These are phyloP conservation scores for Fraxinus angustifolia DNA, from an alignment of 305 asterid species.

Conservation along the genomic window DNA sequence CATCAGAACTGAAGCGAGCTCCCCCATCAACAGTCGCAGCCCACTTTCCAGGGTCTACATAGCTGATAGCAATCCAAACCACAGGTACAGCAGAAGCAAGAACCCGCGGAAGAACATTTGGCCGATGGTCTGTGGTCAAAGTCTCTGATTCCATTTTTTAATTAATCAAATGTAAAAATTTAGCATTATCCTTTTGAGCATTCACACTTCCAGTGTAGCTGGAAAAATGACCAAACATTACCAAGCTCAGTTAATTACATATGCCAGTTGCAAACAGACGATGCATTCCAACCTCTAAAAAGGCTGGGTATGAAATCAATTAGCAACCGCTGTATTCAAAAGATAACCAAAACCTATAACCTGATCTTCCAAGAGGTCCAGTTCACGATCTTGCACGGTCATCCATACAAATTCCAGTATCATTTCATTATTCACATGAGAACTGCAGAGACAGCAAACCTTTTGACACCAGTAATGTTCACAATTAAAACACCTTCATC, in stretches of 20 bases:
- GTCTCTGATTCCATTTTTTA: slow-evolving; percentile 55
- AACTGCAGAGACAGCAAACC: slow-evolving; percentile 23
- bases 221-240: slow-evolving; percentile 22
- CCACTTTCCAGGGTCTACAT: slow-evolving; percentile 98
- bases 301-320: slow-evolving; percentile 8
- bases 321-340: slow-evolving; percentile 27
- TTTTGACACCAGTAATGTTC: slow-evolving; percentile 22
- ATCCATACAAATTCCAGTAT: slow-evolving; percentile 13
- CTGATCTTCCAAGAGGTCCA: slow-evolving; percentile 22
- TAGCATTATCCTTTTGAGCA: slow-evolving; percentile 30
- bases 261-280: slow-evolving; percentile 19
- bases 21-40: slow-evolving; percentile 88
- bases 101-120: slow-evolving; percentile 43
- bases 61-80: slow-evolving; percentile 73
- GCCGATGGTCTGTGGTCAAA: slow-evolving; percentile 29
- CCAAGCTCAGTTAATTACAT: slow-evolving; percentile 28
- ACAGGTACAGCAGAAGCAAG: slow-evolving; percentile 76
- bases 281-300: slow-evolving; percentile 21
- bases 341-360: slow-evolving; percentile 15
- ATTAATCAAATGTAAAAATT: slow-evolving; percentile 20
- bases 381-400: slow-evolving; percentile 9
- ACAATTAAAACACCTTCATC: slow-evolving; percentile 30
- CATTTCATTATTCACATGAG: slow-evolving; percentile 10
- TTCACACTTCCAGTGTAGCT: slow-evolving; percentile 29
- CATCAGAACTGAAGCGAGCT: slow-evolving; percentile 75